Conservation (phyloP, 352 stramenopile genomes). For the Pythium biforme region DNA sequence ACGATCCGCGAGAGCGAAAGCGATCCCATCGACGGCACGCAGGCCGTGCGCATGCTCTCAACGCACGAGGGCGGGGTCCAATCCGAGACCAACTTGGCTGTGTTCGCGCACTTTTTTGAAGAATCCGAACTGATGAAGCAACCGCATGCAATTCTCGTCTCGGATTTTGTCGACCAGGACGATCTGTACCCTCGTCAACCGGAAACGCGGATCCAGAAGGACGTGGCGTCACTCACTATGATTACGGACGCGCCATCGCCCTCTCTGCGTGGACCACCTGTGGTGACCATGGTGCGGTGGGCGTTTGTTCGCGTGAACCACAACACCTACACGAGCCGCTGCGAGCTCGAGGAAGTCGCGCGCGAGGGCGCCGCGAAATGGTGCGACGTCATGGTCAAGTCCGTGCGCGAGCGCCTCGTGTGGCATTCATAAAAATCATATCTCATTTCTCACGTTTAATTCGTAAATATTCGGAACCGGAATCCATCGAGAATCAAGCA, state of each 20-base stretch:
- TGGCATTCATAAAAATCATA: background rate
- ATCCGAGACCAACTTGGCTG: constrained; percentile 11
- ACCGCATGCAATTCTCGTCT: constrained; percentile 17
- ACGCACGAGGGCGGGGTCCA: constrained; percentile 10
- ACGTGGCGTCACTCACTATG: constrained; percentile 23
- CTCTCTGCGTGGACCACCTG: background rate
- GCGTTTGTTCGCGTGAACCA: constrained; percentile 8
- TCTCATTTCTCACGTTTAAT: no score
- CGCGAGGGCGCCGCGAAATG: constrained; percentile 3
- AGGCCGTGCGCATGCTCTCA: constrained; percentile 6
- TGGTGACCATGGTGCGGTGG: constrained; percentile 13
- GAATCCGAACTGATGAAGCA: constrained; percentile 1
- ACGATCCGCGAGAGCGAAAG: constrained; percentile 23
- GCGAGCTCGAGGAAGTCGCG: background rate
- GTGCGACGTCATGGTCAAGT: constrained; percentile 16
- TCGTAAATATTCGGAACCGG: no score
- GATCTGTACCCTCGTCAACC: constrained; percentile 35
- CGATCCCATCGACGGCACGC: background rate
- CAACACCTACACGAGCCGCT: background rate
- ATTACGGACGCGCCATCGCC: background rate
- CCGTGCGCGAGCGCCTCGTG: constrained; percentile 1
- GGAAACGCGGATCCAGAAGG: constrained; percentile 29
- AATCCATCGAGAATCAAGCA: no score
- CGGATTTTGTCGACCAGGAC: constrained; percentile 37
- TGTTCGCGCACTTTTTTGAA: constrained; percentile 4